Percentiles rank a stretch among this genome's conserved stretches.
phyloP scores from a whole-genome alignment of 2,329 filamentous ascomycete genomes.

The Sporothrix pallida region DNA sequence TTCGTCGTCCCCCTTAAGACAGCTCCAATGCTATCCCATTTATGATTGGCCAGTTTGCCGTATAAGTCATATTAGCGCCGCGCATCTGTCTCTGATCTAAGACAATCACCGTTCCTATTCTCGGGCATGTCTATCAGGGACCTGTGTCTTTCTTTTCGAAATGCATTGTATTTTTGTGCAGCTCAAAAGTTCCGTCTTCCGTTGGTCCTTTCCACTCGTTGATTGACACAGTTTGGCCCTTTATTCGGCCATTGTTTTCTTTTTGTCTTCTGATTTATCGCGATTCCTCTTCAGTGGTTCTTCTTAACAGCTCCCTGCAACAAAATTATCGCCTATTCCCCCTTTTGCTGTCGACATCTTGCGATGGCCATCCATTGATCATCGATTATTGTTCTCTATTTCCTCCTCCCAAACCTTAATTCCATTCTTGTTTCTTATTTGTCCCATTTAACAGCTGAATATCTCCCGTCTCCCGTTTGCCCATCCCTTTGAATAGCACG shows the following conservation, averaged over 20 bases:
- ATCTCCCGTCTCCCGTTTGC: background rate
- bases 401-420: background rate
- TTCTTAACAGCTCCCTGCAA: background rate
- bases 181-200: background rate
- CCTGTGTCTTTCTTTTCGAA: background rate
- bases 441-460: background rate
- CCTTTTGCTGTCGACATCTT: background rate
- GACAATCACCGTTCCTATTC: background rate
- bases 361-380: background rate
- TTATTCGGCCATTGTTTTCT: background rate
- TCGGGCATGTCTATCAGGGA: background rate
- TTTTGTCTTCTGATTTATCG: background rate
- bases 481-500: background rate
- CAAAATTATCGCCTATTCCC: background rate
- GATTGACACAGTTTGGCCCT: background rate
- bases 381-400: background rate
- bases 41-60: background rate
- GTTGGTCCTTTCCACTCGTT: background rate
- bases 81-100: background rate
- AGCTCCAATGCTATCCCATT: background rate
- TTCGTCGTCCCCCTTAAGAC: background rate
- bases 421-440: background rate
- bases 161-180: background rate
- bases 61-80: constrained; percentile 1
- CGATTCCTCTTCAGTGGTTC: background rate